phyloP scores from a whole-genome alignment of 78 protist genomes.

The Dictyostelium intermedium region DNA sequence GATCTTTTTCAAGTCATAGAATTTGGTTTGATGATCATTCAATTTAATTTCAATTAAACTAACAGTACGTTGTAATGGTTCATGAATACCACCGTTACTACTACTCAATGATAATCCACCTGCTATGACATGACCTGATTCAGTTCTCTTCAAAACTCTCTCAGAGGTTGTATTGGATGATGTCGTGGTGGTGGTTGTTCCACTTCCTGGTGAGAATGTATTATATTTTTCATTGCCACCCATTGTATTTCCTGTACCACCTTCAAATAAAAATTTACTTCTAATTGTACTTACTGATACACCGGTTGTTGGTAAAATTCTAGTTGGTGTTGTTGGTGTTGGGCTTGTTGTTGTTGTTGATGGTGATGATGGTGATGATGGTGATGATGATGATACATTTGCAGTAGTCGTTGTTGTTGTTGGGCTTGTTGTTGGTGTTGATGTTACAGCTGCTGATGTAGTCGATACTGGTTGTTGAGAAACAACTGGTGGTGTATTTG shows the following conservation, averaged over 20 bases:
- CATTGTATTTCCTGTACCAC: background rate
- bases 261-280: background rate
- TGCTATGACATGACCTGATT: constrained; percentile 1
- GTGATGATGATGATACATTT: background rate
- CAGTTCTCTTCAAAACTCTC: constrained; percentile 25
- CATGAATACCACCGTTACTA: background rate
- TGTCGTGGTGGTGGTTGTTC: background rate
- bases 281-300: constrained; percentile 23
- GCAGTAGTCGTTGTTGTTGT: background rate
- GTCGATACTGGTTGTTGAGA: background rate
- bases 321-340: background rate
- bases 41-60: background rate
- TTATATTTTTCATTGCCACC: background rate
- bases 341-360: background rate
- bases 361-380: too few species aligned
- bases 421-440: background rate
- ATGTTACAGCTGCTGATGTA: background rate
- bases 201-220: background rate
- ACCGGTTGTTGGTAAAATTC: constrained; percentile 11
- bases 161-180: background rate
- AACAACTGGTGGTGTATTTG: background rate
- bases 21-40: background rate
- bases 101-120: constrained; percentile 15
- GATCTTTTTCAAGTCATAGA: constrained; percentile 17
- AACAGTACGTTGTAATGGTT: background rate